Conservation (phyloP, 441 rosid genomes). For the Brassica hybrid region DNA sequence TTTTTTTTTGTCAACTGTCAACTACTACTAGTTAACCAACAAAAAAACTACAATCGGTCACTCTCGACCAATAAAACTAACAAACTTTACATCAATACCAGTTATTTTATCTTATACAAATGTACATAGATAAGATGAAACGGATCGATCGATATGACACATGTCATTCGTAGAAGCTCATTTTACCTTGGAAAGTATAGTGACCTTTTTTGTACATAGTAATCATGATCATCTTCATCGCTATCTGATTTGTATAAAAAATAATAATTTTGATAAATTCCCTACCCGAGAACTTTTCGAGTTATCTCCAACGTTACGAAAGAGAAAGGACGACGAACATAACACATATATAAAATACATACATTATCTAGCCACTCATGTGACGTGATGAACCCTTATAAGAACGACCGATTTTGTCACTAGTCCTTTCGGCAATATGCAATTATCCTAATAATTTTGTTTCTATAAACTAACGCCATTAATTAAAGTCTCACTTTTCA, state of each 20-base stretch:
- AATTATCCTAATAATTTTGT: background rate
- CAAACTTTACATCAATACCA: background rate
- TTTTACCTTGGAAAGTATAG: too few species aligned
- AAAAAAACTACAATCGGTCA: background rate
- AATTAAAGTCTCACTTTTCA: background rate
- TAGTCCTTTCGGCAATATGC: conserved; percentile 19
- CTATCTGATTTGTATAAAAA: conserved; percentile 6
- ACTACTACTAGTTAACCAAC: too few species aligned
- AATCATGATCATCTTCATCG: background rate
- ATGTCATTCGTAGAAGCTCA: background rate
- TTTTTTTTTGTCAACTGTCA: too few species aligned
- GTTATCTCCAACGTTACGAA: conserved; percentile 27
- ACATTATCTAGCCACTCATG: conserved; percentile 10
- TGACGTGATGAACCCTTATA: conserved; percentile 20
- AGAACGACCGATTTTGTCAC: conserved; percentile 30
- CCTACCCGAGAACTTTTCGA: conserved; percentile 11
- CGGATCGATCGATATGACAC: background rate
- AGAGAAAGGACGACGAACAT: conserved; percentile 14
- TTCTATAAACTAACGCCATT: background rate
- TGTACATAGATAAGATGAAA: background rate
- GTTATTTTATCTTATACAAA: background rate
- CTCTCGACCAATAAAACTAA: background rate
- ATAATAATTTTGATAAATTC: conserved; percentile 7
- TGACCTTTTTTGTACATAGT: too few species aligned
- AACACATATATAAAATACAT: background rate